These are phyloP conservation scores for Fusarium multiceps DNA, from an alignment of 2,329 filamentous ascomycete species.

Conservation along the genomic window DNA sequence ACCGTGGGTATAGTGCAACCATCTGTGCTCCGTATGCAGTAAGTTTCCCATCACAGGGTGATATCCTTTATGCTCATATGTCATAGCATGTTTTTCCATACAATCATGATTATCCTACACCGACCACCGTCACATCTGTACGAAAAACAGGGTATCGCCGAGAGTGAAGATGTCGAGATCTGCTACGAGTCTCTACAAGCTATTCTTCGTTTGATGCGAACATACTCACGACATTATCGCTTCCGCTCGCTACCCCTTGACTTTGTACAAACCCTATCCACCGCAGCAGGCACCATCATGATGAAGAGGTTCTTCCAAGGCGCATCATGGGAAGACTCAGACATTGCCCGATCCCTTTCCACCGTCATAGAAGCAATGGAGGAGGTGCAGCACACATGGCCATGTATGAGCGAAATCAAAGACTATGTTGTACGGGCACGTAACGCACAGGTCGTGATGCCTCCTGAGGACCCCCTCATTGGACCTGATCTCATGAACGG, in stretches of 20 bases:
- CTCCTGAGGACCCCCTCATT: conserved; percentile 49
- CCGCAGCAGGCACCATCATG: conserved; percentile 58
- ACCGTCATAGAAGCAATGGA: conserved; percentile 62
- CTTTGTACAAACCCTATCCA: conserved; percentile 62
- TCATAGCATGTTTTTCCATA: conserved; percentile 59
- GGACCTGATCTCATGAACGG: conserved; percentile 51
- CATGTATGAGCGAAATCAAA: conserved; percentile 57
- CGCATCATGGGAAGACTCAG: conserved; percentile 54
- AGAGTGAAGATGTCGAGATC: conserved; percentile 60
- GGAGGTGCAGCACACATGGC: conserved; percentile 62
- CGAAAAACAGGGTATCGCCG: conserved; percentile 52
- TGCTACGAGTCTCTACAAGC: conserved; percentile 62
- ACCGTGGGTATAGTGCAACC: conserved; percentile 59
- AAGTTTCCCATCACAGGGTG: conserved; percentile 27
- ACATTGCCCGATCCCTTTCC: conserved; percentile 63
- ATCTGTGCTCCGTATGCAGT: conserved; percentile 61
- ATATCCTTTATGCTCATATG: conserved; percentile 28
- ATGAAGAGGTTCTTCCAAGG: conserved; percentile 59
- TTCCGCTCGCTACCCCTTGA: conserved; percentile 59
- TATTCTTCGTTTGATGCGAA: conserved; percentile 58
- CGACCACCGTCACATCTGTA: conserved; percentile 59
- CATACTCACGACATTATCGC: conserved; percentile 57
- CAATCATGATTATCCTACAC: conserved; percentile 63
- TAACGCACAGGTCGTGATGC: conserved; percentile 47
- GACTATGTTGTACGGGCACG: conserved; percentile 50